Evolutionary conservation across 441 rosid genomes (phyloP).

Genomic region (Geranium incanum): DNA sequence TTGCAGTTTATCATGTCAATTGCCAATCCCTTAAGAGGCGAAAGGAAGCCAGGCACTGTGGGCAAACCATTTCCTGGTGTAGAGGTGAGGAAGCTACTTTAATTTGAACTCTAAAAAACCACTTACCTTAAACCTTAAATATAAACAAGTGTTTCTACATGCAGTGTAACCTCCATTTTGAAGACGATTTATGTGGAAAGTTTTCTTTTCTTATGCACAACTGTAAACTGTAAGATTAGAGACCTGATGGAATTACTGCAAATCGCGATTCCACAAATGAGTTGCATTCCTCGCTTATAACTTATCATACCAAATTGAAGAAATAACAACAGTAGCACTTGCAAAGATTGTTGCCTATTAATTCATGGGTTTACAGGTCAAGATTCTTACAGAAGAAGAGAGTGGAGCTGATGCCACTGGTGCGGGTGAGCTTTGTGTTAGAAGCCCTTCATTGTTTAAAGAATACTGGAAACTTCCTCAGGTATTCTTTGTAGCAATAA

Average conservation of each 20-base stretch:
- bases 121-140: slow-evolving; percentile 3
- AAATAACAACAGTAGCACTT: not conserved
- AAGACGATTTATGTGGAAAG: not conserved
- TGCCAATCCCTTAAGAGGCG: slow-evolving; percentile 75
- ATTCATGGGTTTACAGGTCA: slow-evolving; percentile 45
- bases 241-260: not conserved
- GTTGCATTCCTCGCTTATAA: not conserved
- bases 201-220: not conserved
- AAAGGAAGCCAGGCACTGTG: slow-evolving; percentile 81
- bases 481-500: slow-evolving; percentile 30
- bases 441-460: slow-evolving; percentile 88
- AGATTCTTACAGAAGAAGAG: slow-evolving; percentile 48
- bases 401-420: slow-evolving; percentile 42
- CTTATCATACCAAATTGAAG: slow-evolving; percentile 1
- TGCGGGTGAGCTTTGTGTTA: slow-evolving; percentile 77
- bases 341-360: not conserved
- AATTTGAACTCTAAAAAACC: slow-evolving; percentile 12
- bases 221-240: not conserved
- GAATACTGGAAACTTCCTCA: slow-evolving; percentile 95
- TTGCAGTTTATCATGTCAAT: slow-evolving; percentile 88
- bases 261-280: not conserved
- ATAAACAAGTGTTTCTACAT: not conserved
- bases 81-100: slow-evolving; percentile 44
- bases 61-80: slow-evolving; percentile 96
- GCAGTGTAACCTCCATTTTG: not conserved